Evolutionary conservation across 1,139 yeast genomes (phyloP), one percentile per base, ranked within the genome.

Genomic region (Hansenula lynferdii): DNA sequence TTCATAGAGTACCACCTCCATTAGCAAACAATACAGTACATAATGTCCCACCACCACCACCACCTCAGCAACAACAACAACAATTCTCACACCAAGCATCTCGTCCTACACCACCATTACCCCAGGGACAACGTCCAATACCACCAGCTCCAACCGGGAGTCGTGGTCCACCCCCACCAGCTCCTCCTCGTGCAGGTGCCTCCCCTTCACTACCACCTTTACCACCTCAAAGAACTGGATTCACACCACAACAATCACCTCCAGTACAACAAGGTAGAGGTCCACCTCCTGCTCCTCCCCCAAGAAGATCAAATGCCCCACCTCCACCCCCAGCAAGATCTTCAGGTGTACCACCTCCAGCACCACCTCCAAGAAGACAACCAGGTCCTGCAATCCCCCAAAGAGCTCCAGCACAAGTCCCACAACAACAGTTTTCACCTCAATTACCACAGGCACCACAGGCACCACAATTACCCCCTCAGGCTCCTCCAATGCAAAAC

Each of bases 221-320:
- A 15, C 46, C 46, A 31, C 44, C 46, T 28, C 44, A 49, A 37
- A n/a, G n/a, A n/a, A n/a, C n/a, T n/a, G n/a, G n/a, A n/a, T n/a
- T n/a, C n/a, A n/a, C n/a, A n/a, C 43, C n/a, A n/a, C n/a, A n/a
- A n/a, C n/a, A n/a, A n/a, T n/a, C n/a, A n/a, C n/a, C 45, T n/a
- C n/a, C n/a, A n/a, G n/a, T n/a, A n/a, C n/a, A n/a, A n/a, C n/a
- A n/a, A 35, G 40, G 44, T 2, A 50, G 45, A 34, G 51, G 52
- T 10, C 57, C 61, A 8, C 62, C 61, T n/a, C 64, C 67, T 9
- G 64, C 69, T 18, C 63, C 66, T 8, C 67, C 70, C 8, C 62
- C 67, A 14, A 57, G 61, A 32, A 57, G 66, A 21, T 61, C 60
- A 36, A 58, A 55, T 28, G 57, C 56, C 24, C 57, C 56, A 7